Evolutionary conservation across 768 basidiomycete species (phyloP), one percentile per base, ranked within the genome.

Genomic region (Dioszegia hungarica): DNA sequence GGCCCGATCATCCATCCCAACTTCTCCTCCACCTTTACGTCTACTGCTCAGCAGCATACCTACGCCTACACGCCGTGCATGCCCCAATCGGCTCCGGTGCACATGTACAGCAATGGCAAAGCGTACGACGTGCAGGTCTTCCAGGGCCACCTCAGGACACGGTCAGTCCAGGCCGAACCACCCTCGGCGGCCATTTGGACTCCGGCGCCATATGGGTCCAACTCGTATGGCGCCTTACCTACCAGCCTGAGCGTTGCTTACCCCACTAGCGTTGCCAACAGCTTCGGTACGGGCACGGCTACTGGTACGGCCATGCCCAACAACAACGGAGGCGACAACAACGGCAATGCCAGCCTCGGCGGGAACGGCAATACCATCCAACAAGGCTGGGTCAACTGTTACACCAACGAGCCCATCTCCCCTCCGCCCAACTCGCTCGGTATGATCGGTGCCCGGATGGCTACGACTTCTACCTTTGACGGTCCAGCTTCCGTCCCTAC

Each of bases 141-240:
- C 2, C 69, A 71, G 44, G 54, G 56, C 12, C 69, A 67, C 40
- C 19, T 59, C 11, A 33, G 68, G 8, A 70, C 68, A 6, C 47
- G 68, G 28, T 62, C 60, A 17, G 68, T 67, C 22, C 68, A 70
- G 45, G 66, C 59, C 20, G 68, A 70, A 45, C 66, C 66, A 5
- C 66, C 68, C 10, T 63, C 64, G 4, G 66, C 69, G 8, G 63
- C 60, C 33, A 31, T 70, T 10, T 63, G 56, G 51, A 58, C 66
- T 6, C 63, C 66, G 3, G 49, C 54, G 1, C 60, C 61, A 4
- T 47, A 28, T 20, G 41, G 41, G n/a, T 22, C 19, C 20, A 43
- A 19, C 41, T 25, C 19, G 20, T 43, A 22, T 6, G 14, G 8
- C 31, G 31, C 31, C 31, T 14, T 14, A 33, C n/a, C n/a, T n/a